Base-by-base conservation (phyloP, 805 yeast species). In the Ogataea populi-albae region DNA sequence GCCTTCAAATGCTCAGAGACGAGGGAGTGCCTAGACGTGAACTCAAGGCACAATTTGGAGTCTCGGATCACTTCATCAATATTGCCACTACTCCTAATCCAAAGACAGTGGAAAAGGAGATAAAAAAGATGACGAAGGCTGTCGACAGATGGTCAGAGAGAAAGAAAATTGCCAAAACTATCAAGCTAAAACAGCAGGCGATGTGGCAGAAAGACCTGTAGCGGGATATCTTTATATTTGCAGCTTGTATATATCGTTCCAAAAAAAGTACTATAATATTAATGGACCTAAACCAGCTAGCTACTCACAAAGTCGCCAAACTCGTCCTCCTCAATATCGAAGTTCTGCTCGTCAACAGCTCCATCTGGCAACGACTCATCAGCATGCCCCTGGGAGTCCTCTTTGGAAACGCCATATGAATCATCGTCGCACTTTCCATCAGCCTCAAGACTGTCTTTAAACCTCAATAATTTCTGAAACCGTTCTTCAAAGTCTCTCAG, bases 31-130 rank as follows among this genome's bases (percentile, higher is more conserved):
- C 61, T 11, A 57, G 65, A 48, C 51, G 50, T 20, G 50, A 54
- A 32, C 46, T 63, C 29, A 50, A 38, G 30, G 52, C 50, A n/a
- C 52, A 58, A 32, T 62, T 54, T 23, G 40, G 46, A 1, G 51
- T 59, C 8, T 47, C 61, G 3, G 55, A 57, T 30, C 45, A 50
- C 23, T 62, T 62, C 34, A 49, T 63, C 25, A 53, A 52, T 41
- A 44, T 62, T 12, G 41, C 59, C 7, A 58, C 66, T 2, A 38
- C 38, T 3, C 37, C 58, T 19, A 55, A 54, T 33, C 40, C 45
- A 4, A 37, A 41, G 23, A 50, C 52, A 8, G 7, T 41, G 9
- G 37, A 40, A 8, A 41, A 46, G 22, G 54, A 56, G 19, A 32
- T 35, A 17, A 46, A 45, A 18, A 30, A 41, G 15, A 30, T 57